These are phyloP conservation scores for Saccharomyces hybrid DNA, from an alignment of 1,139 yeast species.

Conservation along the genomic window DNA sequence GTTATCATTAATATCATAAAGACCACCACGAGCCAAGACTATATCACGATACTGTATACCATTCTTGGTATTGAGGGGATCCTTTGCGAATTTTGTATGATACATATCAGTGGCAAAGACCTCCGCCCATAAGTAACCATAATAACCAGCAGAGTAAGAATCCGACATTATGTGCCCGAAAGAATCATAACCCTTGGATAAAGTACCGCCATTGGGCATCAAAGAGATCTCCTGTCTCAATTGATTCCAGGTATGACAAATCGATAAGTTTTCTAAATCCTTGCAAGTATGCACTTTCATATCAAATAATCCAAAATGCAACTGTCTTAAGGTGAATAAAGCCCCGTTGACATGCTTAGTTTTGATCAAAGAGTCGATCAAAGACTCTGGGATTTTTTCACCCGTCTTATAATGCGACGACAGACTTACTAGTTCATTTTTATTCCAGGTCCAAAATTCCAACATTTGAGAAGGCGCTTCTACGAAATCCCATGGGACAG, in stretches of 20 bases:
- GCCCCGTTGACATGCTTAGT: conserved; percentile 77
- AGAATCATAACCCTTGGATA: conserved; percentile 61
- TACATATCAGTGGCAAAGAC: conserved; percentile 82
- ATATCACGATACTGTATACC: conserved; percentile 67
- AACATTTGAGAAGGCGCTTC: conserved; percentile 88
- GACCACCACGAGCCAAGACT: conserved; percentile 65
- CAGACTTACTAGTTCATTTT: conserved; percentile 47
- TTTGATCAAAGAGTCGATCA: conserved; percentile 52
- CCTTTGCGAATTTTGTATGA: conserved; percentile 57
- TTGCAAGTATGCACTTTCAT: conserved; percentile 56
- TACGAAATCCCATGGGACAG: conserved; percentile 76
- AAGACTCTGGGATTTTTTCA: conserved; percentile 48
- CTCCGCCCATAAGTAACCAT: conserved; percentile 78
- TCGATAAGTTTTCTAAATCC: conserved; percentile 38
- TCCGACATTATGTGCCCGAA: conserved; percentile 75
- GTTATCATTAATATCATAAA: conserved; percentile 58
- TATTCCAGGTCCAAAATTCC: conserved; percentile 85
- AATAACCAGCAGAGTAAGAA: conserved; percentile 81
- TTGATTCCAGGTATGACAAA: conserved; percentile 54
- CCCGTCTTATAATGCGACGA: conserved; percentile 63
- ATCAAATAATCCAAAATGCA: conserved; percentile 72
- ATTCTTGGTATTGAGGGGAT: conserved; percentile 55
- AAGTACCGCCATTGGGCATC: conserved; percentile 46
- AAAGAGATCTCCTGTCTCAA: conserved; percentile 52
- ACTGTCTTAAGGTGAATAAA: conserved; percentile 60